A percentile compares a stretch with the other conserved stretches of the same genome.
These are phyloP conservation scores for Xylaria flabelliformis DNA, from an alignment of 495 filamentous ascomycete genomes.

Conservation along the genomic window DNA sequence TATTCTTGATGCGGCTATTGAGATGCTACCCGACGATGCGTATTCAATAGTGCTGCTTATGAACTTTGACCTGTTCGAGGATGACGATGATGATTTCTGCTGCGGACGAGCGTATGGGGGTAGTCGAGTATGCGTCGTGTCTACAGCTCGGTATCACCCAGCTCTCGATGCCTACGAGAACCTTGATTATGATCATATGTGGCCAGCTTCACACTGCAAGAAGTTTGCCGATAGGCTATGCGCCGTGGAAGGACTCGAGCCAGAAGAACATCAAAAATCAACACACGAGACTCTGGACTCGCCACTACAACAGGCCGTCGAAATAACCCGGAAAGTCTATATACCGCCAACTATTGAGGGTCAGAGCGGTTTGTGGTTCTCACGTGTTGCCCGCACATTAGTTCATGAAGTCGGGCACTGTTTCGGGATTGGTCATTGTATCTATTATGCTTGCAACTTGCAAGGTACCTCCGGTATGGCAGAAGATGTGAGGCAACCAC, in stretches of 20 bases:
- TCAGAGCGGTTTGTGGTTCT: conserved; percentile 58
- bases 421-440: conserved; percentile 68
- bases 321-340: conserved; percentile 24
- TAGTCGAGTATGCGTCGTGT: conserved; percentile 65
- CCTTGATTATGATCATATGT: conserved; percentile 62
- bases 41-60: conserved; percentile 64
- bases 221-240: conserved; percentile 51
- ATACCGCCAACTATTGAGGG: conserved; percentile 21
- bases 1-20: conserved; percentile 64
- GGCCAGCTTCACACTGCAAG: conserved; percentile 68
- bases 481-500: conserved; percentile 71
- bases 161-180: conserved; percentile 50
- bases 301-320: conserved; percentile 32
- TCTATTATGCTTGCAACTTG: conserved; percentile 75
- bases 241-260: conserved; percentile 19
- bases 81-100: conserved; percentile 70
- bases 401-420: conserved; percentile 72
- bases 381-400: conserved; percentile 61
- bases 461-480: conserved; percentile 64
- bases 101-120: conserved; percentile 73
- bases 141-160: conserved; percentile 65
- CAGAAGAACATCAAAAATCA: neutral
- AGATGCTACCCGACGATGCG: conserved; percentile 63
- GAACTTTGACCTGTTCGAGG: conserved; percentile 70
- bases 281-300: neutral